phyloP scores from a whole-genome alignment of 2,329 filamentous ascomycete genomes.

The Emmonsiellopsis sp. region DNA sequence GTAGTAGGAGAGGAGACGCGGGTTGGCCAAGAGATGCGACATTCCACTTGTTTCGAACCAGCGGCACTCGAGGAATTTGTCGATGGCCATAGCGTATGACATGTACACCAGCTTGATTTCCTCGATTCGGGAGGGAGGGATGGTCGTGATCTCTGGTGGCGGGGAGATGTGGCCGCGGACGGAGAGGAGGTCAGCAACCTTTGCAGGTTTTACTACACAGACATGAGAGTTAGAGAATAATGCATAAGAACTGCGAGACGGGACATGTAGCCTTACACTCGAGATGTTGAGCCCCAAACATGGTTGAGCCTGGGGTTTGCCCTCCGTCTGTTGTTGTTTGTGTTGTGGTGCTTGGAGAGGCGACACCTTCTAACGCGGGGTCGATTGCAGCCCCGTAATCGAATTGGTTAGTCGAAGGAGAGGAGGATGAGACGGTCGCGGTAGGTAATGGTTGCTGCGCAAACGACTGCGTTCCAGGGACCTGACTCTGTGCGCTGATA shows the following conservation, averaged over 20 bases:
- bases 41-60: conserved; percentile 63
- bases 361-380: conserved; percentile 49
- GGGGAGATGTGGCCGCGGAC: conserved; percentile 53
- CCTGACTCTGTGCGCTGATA: background rate
- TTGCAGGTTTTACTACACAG: conserved; percentile 54
- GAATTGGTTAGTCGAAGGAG: conserved; percentile 38
- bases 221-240: conserved; percentile 39
- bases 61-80: conserved; percentile 68
- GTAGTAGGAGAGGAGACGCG: conserved; percentile 56
- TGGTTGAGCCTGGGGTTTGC: background rate
- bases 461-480: background rate
- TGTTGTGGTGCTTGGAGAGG: background rate
- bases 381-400: conserved; percentile 57
- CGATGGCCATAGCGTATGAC: conserved; percentile 66
- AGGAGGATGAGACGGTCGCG: conserved; percentile 14
- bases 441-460: conserved; percentile 1
- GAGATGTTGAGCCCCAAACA: conserved; percentile 1
- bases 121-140: conserved; percentile 43
- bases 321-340: background rate
- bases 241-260: background rate
- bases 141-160: conserved; percentile 43
- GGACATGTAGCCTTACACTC: conserved; percentile 31
- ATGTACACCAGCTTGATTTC: conserved; percentile 65
- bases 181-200: conserved; percentile 63
- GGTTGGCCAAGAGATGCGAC: conserved; percentile 45